A percentile compares a stretch with the other conserved stretches of the same genome.
Evolutionary conservation across 2,329 filamentous ascomycete species (phyloP).

Genomic region (Fusarium papillatum): DNA sequence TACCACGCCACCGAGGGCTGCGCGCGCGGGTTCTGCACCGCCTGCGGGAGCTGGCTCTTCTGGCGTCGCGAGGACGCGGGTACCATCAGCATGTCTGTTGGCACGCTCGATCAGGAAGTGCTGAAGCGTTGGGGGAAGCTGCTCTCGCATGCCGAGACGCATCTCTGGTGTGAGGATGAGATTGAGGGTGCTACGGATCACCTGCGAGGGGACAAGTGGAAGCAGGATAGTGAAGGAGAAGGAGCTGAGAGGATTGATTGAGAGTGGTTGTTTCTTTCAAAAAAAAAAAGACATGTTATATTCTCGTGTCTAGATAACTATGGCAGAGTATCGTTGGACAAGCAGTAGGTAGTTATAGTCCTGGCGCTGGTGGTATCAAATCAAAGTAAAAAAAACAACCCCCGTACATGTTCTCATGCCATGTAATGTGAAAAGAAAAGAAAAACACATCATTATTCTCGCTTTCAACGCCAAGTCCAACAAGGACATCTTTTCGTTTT

Average conservation of each 20-base stretch:
- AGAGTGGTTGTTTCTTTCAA: neutral
- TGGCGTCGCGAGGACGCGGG: constrained; percentile 53
- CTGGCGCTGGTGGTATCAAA: constrained; percentile 29
- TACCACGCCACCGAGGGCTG: constrained; percentile 56
- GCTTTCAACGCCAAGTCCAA: constrained; percentile 23
- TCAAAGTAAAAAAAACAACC: constrained; percentile 10
- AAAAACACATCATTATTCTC: constrained; percentile 3
- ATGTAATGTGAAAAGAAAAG: neutral
- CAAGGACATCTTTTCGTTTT: neutral
- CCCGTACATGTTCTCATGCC: constrained; percentile 3
- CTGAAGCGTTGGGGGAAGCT: constrained; percentile 55
- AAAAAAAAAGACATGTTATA: constrained; percentile 1
- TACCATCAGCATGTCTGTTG: constrained; percentile 54
- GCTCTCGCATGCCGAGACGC: constrained; percentile 53
- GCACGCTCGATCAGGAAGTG: constrained; percentile 59
- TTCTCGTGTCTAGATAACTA: constrained; percentile 2
- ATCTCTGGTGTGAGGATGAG: constrained; percentile 59
- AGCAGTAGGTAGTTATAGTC: neutral
- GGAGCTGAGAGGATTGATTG: constrained; percentile 32
- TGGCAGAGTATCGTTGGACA: neutral
- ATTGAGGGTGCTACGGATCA: constrained; percentile 64
- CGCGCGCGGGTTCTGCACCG: constrained; percentile 62
- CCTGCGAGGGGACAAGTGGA: constrained; percentile 45
- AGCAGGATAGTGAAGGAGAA: constrained; percentile 36
- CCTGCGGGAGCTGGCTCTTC: constrained; percentile 64